A percentile compares a stretch with the other conserved stretches of the same genome.
phyloP scores from a whole-genome alignment of 1,284 basidiomycete species.

The Puccinia triticina region DNA sequence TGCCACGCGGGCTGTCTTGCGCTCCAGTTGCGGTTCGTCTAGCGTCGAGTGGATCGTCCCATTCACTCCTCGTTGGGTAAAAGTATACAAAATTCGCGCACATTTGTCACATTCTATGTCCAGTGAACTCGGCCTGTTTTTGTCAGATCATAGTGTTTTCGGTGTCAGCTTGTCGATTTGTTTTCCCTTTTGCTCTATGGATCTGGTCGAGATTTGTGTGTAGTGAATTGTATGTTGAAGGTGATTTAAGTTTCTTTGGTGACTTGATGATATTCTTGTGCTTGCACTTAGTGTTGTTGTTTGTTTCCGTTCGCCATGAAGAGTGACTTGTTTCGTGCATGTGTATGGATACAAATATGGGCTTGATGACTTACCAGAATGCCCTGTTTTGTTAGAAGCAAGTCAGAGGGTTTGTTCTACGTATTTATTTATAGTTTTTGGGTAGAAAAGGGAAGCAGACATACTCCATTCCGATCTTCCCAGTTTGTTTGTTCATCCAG shows the following conservation, averaged over 20 bases:
- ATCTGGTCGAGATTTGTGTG: too few species aligned
- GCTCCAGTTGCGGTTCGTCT: constrained; percentile 50
- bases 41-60: constrained; percentile 33
- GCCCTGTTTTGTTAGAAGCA: neutral
- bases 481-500: constrained; percentile 45
- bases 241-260: too few species aligned
- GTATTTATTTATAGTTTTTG: too few species aligned
- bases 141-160: neutral
- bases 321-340: neutral
- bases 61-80: constrained; percentile 39
- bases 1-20: constrained; percentile 58
- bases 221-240: too few species aligned
- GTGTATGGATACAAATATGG: neutral
- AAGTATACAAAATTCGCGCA: constrained; percentile 54
- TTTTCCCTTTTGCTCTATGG: too few species aligned
- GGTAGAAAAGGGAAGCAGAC: neutral
- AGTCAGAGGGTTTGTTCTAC: neutral
- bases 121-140: constrained; percentile 52
- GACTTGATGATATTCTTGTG: too few species aligned
- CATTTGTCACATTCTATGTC: constrained; percentile 53
- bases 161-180: neutral
- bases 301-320: neutral
- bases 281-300: too few species aligned
- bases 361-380: neutral
- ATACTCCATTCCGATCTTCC: neutral